phyloP scores from a whole-genome alignment of 169 alveolate species.

The Plasmodium vivax region DNA sequence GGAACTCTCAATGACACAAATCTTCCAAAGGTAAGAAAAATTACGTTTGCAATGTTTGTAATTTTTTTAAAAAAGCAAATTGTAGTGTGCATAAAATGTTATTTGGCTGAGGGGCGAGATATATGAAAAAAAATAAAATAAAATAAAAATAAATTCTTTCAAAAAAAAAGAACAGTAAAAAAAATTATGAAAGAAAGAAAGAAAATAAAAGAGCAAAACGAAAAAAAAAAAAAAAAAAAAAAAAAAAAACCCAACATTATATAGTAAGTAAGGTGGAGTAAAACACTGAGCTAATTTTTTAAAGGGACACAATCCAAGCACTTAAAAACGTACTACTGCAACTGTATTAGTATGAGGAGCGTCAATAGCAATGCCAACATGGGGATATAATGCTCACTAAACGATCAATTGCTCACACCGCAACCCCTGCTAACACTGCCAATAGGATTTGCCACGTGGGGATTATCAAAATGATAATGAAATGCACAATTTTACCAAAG shows the following conservation, averaged over 20 bases:
- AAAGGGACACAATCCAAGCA: neutral
- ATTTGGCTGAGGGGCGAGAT: neutral
- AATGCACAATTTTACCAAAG: neutral
- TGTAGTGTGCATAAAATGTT: neutral
- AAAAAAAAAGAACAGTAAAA: too few species aligned
- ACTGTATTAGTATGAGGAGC: neutral
- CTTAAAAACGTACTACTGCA: neutral
- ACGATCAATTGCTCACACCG: neutral
- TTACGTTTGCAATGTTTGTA: neutral
- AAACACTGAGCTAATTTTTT: neutral
- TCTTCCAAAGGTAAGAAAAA: neutral
- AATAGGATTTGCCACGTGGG: neutral
- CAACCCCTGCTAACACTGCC: neutral
- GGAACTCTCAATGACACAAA: neutral
- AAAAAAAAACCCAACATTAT: neutral
- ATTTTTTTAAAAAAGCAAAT: neutral
- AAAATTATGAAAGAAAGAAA: too few species aligned
- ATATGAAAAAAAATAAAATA: neutral
- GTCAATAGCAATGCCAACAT: neutral
- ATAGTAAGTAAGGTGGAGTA: neutral
- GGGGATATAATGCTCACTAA: neutral
- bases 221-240: neutral
- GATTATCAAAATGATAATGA: neutral
- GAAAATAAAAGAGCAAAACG: too few species aligned
- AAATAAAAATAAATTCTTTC: neutral